phyloP scores from a whole-genome alignment of 225 moss, liverwort and hornwort genomes.

The Marchantia paleacea region DNA sequence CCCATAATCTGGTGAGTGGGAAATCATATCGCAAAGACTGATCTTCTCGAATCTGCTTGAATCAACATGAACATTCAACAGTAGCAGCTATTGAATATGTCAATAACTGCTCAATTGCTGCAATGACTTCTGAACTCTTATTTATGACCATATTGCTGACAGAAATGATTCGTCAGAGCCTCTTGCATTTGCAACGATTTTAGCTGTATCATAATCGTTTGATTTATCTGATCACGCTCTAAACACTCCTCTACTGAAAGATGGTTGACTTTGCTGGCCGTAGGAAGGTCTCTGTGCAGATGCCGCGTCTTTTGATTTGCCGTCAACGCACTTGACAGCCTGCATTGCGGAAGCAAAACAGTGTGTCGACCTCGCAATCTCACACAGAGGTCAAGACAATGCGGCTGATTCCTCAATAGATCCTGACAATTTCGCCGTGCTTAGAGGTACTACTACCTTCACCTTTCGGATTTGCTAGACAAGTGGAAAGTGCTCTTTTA shows the following conservation, averaged over 20 bases:
- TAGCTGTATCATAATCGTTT: background rate
- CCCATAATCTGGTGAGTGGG: constrained; percentile 84
- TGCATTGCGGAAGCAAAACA: constrained; percentile 89
- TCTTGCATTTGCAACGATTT: background rate
- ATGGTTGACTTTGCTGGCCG: constrained; percentile 17
- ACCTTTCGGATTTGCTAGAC: too few species aligned
- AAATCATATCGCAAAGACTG: background rate
- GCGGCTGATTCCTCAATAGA: constrained; percentile 84
- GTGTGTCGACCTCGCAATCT: constrained; percentile 85
- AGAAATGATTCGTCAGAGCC: background rate
- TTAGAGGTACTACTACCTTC: constrained; percentile 67
- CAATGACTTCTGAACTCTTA: background rate
- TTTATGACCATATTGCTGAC: background rate
- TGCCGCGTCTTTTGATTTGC: constrained; percentile 96
- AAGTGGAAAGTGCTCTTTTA: too few species aligned
- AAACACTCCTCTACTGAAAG: background rate
- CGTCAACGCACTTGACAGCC: constrained; percentile 80
- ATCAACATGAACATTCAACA: background rate
- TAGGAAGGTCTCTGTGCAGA: constrained; percentile 98
- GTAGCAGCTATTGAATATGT: background rate
- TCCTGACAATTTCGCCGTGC: constrained; percentile 94
- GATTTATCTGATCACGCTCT: too few species aligned
- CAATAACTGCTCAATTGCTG: background rate
- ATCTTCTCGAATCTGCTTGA: background rate
- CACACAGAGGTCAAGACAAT: constrained; percentile 71